Percentiles rank a stretch among this genome's conserved stretches.
These are phyloP conservation scores for Xylaria venustula DNA, from an alignment of 495 filamentous ascomycete species.

Conservation along the genomic window DNA sequence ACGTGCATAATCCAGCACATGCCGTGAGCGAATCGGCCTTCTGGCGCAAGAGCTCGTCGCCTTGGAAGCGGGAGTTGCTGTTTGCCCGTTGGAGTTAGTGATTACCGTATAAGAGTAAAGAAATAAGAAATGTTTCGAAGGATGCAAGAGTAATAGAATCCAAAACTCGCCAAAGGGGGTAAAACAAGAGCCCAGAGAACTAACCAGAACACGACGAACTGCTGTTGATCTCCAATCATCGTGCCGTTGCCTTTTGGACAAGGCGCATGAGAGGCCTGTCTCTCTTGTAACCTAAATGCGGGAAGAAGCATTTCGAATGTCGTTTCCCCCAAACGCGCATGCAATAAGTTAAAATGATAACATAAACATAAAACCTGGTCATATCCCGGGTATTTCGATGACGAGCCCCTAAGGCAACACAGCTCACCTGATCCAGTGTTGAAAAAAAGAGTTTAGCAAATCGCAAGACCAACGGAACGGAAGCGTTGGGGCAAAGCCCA, in stretches of 20 bases:
- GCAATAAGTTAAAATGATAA: too few species aligned
- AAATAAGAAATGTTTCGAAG: too few species aligned
- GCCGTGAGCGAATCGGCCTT: constrained; percentile 26
- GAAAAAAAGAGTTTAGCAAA: too few species aligned
- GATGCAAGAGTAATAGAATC: too few species aligned
- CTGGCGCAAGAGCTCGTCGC: constrained; percentile 20
- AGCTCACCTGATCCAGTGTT: neutral
- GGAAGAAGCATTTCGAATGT: neutral
- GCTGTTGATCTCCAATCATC: constrained; percentile 26
- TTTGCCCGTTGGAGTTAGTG: too few species aligned
- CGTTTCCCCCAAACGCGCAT: too few species aligned
- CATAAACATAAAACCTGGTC: too few species aligned
- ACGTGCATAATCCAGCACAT: constrained; percentile 30
- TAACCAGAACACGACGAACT: constrained; percentile 36
- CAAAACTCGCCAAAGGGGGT: too few species aligned
- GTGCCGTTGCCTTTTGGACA: constrained; percentile 35
- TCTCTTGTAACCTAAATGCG: neutral
- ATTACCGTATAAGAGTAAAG: too few species aligned
- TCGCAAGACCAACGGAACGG: neutral
- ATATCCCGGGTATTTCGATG: too few species aligned
- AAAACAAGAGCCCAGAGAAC: too few species aligned
- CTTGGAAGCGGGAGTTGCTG: constrained; percentile 28
- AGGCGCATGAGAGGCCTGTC: constrained; percentile 13
- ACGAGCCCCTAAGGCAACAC: neutral
- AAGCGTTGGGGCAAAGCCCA: neutral